phyloP scores from a whole-genome alignment of 2,329 filamentous ascomycete species.

The Arthrobotrys entomopaga region DNA sequence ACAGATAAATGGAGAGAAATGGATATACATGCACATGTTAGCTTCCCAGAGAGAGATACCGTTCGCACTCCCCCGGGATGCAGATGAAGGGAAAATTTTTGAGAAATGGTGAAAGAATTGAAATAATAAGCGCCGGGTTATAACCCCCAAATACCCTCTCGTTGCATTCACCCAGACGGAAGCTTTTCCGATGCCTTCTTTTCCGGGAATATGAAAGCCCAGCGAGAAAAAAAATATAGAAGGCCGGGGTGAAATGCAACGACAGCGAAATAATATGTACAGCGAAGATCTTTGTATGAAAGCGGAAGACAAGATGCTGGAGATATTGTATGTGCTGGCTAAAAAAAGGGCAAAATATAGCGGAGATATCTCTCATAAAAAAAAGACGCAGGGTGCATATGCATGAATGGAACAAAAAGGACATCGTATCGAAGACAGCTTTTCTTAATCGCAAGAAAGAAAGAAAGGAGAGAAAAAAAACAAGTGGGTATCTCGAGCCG shows the following conservation, averaged over 20 bases:
- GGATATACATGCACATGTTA: slow-evolving; percentile 37
- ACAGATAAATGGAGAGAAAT: neutral
- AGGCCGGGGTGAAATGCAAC: slow-evolving; percentile 11
- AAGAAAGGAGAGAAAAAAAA: neutral
- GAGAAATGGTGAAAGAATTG: slow-evolving; percentile 10
- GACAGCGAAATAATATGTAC: slow-evolving; percentile 25
- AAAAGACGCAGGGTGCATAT: neutral
- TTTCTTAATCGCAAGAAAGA: slow-evolving; percentile 13
- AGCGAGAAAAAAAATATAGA: slow-evolving; percentile 11
- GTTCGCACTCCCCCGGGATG: slow-evolving; percentile 12
- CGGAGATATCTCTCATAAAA: slow-evolving; percentile 12
- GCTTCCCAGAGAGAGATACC: slow-evolving; percentile 2
- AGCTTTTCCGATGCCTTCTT: neutral
- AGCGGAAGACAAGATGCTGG: slow-evolving; percentile 12
- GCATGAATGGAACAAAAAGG: neutral
- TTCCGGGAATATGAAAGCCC: neutral
- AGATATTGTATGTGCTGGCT: slow-evolving; percentile 26
- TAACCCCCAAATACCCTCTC: slow-evolving; percentile 22
- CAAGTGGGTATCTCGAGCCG: slow-evolving; percentile 14
- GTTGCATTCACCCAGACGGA: slow-evolving; percentile 6
- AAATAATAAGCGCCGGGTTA: slow-evolving; percentile 42
- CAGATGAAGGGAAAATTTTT: too few relatives aligned
- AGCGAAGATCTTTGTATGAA: slow-evolving; percentile 49
- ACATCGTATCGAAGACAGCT: slow-evolving; percentile 11
- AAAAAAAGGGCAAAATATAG: slow-evolving; percentile 11